phyloP scores from a whole-genome alignment of 2,329 filamentous ascomycete genomes.

The Catunica adiposa region DNA sequence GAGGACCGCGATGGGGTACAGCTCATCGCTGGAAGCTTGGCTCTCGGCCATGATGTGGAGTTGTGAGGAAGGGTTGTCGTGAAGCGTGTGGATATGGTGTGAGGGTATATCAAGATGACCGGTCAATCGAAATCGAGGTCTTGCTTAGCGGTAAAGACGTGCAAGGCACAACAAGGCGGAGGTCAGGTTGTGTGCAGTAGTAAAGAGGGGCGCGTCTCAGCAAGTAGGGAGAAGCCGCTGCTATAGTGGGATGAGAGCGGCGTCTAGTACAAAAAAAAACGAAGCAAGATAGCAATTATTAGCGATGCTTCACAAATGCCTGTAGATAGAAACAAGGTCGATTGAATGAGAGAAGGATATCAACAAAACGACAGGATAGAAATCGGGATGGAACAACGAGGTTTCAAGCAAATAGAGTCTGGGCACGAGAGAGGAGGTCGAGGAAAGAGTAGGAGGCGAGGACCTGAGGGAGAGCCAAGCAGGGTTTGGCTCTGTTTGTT shows the following conservation, averaged over 20 bases:
- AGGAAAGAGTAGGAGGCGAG: conserved; percentile 6
- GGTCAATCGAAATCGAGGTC: background rate
- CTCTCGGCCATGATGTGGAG: conserved; percentile 63
- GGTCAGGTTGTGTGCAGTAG: background rate
- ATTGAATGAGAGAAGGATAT: conserved; percentile 7
- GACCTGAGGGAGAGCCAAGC: conserved; percentile 6
- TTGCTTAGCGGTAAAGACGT: background rate
- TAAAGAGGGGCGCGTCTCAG: conserved; percentile 15
- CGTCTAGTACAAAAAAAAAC: background rate
- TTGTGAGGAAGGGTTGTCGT: conserved; percentile 1
- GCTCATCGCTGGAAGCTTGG: conserved; percentile 86
- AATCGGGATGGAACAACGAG: background rate
- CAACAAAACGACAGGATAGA: conserved; percentile 5
- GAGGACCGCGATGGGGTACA: conserved; percentile 97
- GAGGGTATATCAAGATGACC: background rate
- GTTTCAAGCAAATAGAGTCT: conserved; percentile 6
- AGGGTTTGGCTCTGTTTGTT: conserved; percentile 1
- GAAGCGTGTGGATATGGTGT: background rate
- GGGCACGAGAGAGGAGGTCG: conserved; percentile 2
- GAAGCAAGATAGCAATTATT: conserved; percentile 1
- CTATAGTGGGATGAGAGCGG: background rate
- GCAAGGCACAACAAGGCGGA: background rate
- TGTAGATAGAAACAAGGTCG: background rate
- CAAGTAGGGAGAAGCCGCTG: conserved; percentile 1
- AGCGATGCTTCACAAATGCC: background rate